Percentiles rank a stretch among this genome's conserved stretches.
phyloP scores from a whole-genome alignment of 2,329 filamentous ascomycete genomes.

The Trichoderma semiorbis region DNA sequence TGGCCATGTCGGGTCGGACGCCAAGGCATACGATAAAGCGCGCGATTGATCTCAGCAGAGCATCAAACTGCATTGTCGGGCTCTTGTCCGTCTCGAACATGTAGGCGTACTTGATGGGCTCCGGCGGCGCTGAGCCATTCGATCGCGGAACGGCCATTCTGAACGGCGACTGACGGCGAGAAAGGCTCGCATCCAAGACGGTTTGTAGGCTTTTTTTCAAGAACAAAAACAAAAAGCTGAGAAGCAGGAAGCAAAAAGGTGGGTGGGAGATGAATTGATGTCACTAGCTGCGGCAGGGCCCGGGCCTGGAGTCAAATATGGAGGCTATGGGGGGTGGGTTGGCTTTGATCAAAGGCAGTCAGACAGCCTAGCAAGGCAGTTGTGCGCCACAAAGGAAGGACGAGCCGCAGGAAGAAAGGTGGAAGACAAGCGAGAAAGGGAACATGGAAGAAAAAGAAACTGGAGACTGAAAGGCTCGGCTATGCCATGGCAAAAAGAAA shows the following conservation, averaged over 20 bases:
- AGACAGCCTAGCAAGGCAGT: neutral
- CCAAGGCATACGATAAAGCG: slow-evolving; percentile 61
- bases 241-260: neutral
- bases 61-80: slow-evolving; percentile 63
- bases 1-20: neutral
- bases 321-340: neutral
- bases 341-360: neutral
- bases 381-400: slow-evolving; percentile 2
- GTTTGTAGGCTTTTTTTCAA: neutral
- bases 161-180: slow-evolving; percentile 1
- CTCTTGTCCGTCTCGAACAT: slow-evolving; percentile 67
- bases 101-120: slow-evolving; percentile 54
- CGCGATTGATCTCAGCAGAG: slow-evolving; percentile 65
- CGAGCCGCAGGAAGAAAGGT: neutral
- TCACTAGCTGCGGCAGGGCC: slow-evolving; percentile 17
- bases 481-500: neutral
- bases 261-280: slow-evolving; percentile 11
- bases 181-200: slow-evolving; percentile 14
- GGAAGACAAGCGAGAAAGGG: neutral
- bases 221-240: neutral
- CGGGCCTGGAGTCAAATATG: slow-evolving; percentile 4
- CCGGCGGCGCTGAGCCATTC: slow-evolving; percentile 24
- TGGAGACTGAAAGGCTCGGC: neutral
- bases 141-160: slow-evolving; percentile 25
- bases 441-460: neutral